Conservation (phyloP, 192 early-diverging fungal genomes). For the Entomortierella chlamydospora region DNA sequence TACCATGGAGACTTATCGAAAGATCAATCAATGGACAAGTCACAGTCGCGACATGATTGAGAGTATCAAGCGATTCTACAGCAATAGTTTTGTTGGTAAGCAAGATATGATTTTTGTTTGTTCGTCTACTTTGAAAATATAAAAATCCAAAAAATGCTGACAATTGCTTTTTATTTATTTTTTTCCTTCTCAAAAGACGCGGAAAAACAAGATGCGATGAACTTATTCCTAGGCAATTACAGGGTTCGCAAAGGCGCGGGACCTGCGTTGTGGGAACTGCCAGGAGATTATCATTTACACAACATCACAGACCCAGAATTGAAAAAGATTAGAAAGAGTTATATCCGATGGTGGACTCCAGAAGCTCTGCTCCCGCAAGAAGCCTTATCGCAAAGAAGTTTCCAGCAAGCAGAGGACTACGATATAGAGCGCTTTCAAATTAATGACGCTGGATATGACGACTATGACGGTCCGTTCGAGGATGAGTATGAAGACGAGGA, state of each 20-base stretch:
- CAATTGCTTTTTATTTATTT: background rate
- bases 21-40: slow-evolving; percentile 93
- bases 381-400: slow-evolving; percentile 29
- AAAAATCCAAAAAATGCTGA: background rate
- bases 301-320: slow-evolving; percentile 57
- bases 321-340: slow-evolving; percentile 59
- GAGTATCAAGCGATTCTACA: slow-evolving; percentile 90
- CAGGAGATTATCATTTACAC: slow-evolving; percentile 82
- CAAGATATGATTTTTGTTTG: background rate
- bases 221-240: slow-evolving; percentile 88
- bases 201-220: slow-evolving; percentile 97
- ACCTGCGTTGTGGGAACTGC: slow-evolving; percentile 80
- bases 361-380: slow-evolving; percentile 56
- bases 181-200: slow-evolving; percentile 83
- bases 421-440: slow-evolving; percentile 2
- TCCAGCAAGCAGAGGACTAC: slow-evolving; percentile 23
- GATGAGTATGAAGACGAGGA: slow-evolving; percentile 21
- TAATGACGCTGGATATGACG: slow-evolving; percentile 25
- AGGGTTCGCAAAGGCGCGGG: slow-evolving; percentile 57
- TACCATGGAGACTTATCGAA: slow-evolving; percentile 97
- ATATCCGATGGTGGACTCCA: slow-evolving; percentile 72
- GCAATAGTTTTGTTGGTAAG: slow-evolving; percentile 90
- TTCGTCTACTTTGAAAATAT: no score
- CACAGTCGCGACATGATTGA: slow-evolving; percentile 98
- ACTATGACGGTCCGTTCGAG: slow-evolving; percentile 21